These are phyloP conservation scores for Planoprotostelium fungivorum DNA, from an alignment of 78 protist species.

Conservation along the genomic window DNA sequence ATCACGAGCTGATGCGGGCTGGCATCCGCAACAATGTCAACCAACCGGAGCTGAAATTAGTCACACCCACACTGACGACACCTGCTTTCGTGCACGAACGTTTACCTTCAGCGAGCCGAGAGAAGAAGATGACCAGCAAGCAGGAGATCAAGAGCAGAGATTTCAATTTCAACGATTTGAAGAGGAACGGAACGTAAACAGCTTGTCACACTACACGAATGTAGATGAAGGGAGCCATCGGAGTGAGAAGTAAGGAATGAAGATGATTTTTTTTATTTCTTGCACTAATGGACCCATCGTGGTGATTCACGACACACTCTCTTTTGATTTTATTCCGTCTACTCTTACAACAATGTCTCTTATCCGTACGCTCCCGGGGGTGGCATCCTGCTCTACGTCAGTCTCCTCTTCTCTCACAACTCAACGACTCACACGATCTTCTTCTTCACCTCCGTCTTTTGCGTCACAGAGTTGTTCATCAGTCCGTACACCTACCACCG, in stretches of 20 bases:
- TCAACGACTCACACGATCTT: neutral
- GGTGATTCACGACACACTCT: too few relatives aligned
- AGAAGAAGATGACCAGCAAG: neutral
- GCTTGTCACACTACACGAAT: too few relatives aligned
- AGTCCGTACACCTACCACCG: neutral
- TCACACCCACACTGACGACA: neutral
- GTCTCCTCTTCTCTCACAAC: neutral
- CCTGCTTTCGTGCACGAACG: neutral
- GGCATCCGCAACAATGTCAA: neutral
- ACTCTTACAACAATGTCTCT: too few relatives aligned
- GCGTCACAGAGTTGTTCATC: neutral
- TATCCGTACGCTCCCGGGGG: neutral
- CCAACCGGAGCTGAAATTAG: neutral
- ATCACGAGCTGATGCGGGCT: neutral
- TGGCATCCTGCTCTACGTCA: neutral
- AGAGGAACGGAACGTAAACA: neutral
- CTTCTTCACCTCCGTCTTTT: neutral
- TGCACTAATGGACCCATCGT: too few relatives aligned
- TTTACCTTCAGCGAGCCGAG: neutral
- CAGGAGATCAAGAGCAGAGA: neutral
- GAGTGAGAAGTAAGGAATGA: too few relatives aligned
- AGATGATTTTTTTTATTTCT: too few relatives aligned
- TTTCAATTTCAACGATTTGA: neutral
- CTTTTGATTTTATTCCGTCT: too few relatives aligned
- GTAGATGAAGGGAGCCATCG: too few relatives aligned